These are phyloP conservation scores for Acer campestre DNA, from an alignment of 345 rosid genomes.

Conservation along the genomic window DNA sequence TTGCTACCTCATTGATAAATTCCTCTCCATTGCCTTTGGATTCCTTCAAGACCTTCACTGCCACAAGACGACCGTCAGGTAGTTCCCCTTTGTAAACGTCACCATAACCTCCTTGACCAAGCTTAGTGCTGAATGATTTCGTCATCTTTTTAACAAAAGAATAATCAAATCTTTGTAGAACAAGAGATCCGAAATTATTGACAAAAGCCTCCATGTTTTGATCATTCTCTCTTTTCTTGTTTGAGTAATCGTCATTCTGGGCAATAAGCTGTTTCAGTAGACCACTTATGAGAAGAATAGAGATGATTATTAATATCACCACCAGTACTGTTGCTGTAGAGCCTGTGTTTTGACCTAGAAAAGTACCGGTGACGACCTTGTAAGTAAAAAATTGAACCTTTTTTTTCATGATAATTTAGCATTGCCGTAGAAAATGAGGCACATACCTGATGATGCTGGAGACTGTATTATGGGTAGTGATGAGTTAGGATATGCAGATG, in stretches of 20 bases:
- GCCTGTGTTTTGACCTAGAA: too few relatives aligned
- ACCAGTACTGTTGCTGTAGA: not conserved
- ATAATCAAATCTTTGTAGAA: conserved; percentile 20
- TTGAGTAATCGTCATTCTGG: not conserved
- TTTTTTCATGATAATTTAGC: too few relatives aligned
- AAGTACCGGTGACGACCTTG: too few relatives aligned
- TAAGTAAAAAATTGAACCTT: too few relatives aligned
- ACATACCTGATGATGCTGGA: too few relatives aligned
- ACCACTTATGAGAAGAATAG: not conserved
- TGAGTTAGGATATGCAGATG: too few relatives aligned
- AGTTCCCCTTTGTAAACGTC: conserved; percentile 35
- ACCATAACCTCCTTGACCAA: conserved; percentile 42
- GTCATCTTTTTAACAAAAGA: conserved; percentile 25
- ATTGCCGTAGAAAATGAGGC: too few relatives aligned
- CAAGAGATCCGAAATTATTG: not conserved
- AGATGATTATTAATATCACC: not conserved
- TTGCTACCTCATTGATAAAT: conserved; percentile 50
- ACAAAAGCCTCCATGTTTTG: conserved; percentile 20
- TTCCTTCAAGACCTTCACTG: conserved; percentile 29
- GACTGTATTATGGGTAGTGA: too few relatives aligned
- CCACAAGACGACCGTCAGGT: conserved; percentile 28
- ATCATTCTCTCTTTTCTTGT: not conserved
- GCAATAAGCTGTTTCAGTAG: not conserved
- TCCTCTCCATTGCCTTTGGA: conserved; percentile 32
- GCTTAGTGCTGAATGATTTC: conserved; percentile 16